Percentiles rank a stretch among this genome's conserved stretches.
Conservation (phyloP, 768 basidiomycete genomes). For the Kwoniella mangroviensis region DNA sequence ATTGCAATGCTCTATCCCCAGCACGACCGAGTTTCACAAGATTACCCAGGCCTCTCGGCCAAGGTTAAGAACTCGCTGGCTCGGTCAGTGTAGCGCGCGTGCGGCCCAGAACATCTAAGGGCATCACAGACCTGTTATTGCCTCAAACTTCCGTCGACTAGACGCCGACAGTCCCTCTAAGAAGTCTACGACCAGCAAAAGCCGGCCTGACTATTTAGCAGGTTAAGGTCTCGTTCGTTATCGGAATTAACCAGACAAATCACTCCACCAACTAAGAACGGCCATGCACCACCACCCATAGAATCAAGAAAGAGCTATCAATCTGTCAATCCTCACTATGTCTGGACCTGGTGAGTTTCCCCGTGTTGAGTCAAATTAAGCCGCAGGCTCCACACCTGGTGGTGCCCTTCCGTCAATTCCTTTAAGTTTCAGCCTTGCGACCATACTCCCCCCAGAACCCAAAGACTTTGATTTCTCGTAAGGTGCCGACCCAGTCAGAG, state of each 20-base stretch:
- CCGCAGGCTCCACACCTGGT: slow-evolving; percentile 78
- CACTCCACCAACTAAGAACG: slow-evolving; percentile 87
- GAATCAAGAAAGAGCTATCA: slow-evolving; percentile 83
- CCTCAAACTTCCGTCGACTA: slow-evolving; percentile 84
- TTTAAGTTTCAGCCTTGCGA: slow-evolving; percentile 78
- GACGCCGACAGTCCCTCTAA: slow-evolving; percentile 83
- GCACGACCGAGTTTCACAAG: slow-evolving; percentile 79
- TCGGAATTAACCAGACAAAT: slow-evolving; percentile 98
- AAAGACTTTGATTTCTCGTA: slow-evolving; percentile 88
- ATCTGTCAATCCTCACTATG: slow-evolving; percentile 77
- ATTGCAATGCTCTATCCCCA: slow-evolving; percentile 89
- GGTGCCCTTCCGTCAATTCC: slow-evolving; percentile 84
- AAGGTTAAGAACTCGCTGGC: slow-evolving; percentile 79
- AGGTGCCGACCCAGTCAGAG: slow-evolving; percentile 76
- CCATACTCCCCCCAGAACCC: slow-evolving; percentile 80
- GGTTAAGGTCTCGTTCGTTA: slow-evolving; percentile 92
- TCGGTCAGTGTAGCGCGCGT: slow-evolving; percentile 88
- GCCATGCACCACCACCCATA: slow-evolving; percentile 88
- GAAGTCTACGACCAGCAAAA: slow-evolving; percentile 75
- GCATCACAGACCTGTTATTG: slow-evolving; percentile 91
- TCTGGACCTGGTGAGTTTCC: slow-evolving; percentile 80
- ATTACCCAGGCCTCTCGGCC: slow-evolving; percentile 75
- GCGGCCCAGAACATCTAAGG: slow-evolving; percentile 88
- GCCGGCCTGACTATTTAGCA: slow-evolving; percentile 85
- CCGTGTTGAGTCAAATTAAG: slow-evolving; percentile 69